Base-by-base conservation (phyloP, 2,329 filamentous ascomycete genomes). In the Berkeleyomyces basicola region DNA sequence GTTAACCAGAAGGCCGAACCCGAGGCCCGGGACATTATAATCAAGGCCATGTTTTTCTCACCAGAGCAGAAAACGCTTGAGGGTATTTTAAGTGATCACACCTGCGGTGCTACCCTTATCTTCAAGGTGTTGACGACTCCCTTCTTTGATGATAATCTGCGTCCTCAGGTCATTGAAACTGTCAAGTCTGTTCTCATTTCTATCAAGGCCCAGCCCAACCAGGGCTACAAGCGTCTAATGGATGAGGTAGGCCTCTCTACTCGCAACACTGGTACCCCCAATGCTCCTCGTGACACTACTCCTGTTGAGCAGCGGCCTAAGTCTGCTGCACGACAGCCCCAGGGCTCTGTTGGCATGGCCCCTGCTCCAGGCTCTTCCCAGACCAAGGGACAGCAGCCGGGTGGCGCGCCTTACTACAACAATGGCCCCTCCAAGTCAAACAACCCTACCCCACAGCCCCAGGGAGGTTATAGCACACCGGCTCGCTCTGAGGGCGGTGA, bases 71-170 rank as follows among this genome's bases (percentile, higher is more conserved):
- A 91, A 68, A 84, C 88, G 1, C 76, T 99, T 47, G 91, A 96
- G 71, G 88, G 89, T 62, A 97, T 99, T 65, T 78, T 99, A 42
- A 87, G 84, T 66, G 93, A 99, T 71, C 90, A 95, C 69, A 84
- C 87, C 57, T 97, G 91, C 67, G 93, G 93, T 62, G 90, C 92
- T 3, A 97, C 92, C 0, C 77, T 99, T 67, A 97, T 99, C 70
- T 99, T 97, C 82, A 99, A 99, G 79, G 91, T 97, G 42, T 79
- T 99, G 63, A 97, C 93, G 0, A 97, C 91, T 6, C 93, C 93
- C 0, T 97, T 96, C 80, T 91, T 97, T 67, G 93, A 99, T 67
- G 93, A 99, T 72, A 84, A 79, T 61, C 91, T 96, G 71, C 87
- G 93, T 58, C 78, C 81, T 55, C 88, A 96, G 69, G 90, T 96